These are phyloP conservation scores for Phyllachora maydis DNA, from an alignment of 2,329 filamentous ascomycete genomes.

Conservation along the genomic window DNA sequence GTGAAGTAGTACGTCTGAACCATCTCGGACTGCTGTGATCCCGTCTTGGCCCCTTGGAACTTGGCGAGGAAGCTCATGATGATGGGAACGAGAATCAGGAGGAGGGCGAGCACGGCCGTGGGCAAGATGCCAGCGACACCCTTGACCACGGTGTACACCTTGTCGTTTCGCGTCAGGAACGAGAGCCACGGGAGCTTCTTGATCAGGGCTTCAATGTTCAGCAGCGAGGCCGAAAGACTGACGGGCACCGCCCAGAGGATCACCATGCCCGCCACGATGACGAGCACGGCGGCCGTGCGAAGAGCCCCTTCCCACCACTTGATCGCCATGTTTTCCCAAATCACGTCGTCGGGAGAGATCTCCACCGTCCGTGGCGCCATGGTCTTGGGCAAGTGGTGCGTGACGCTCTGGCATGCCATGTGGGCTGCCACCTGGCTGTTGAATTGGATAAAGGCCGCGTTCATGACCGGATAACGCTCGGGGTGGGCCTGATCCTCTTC, in stretches of 20 bases:
- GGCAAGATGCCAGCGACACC: slow-evolving; percentile 72
- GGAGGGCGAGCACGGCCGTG: slow-evolving; percentile 50
- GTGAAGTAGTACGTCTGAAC: slow-evolving; percentile 86
- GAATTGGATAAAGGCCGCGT: slow-evolving; percentile 94
- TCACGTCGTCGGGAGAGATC: slow-evolving; percentile 76
- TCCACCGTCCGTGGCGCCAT: slow-evolving; percentile 91
- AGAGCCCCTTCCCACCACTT: slow-evolving; percentile 84
- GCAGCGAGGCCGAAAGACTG: slow-evolving; percentile 65
- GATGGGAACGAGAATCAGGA: slow-evolving; percentile 65
- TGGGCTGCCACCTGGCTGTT: slow-evolving; percentile 94
- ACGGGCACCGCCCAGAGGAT: slow-evolving; percentile 84
- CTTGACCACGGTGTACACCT: slow-evolving; percentile 38
- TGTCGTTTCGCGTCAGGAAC: slow-evolving; percentile 41
- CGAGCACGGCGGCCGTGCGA: slow-evolving; percentile 43
- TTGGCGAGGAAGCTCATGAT: slow-evolving; percentile 54
- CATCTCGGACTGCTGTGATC: slow-evolving; percentile 56
- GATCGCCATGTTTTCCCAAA: slow-evolving; percentile 96
- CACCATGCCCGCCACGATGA: slow-evolving; percentile 51
- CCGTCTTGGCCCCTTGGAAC: slow-evolving; percentile 65
- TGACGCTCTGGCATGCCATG: slow-evolving; percentile 88
- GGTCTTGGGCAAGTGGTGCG: slow-evolving; percentile 76
- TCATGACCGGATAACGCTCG: slow-evolving; percentile 80
- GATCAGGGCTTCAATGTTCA: slow-evolving; percentile 55
- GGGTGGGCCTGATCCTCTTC: slow-evolving; percentile 73
- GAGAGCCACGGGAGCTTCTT: slow-evolving; percentile 43